Evolutionary conservation across 2,329 filamentous ascomycete species (phyloP), one percentile per base, ranked within the genome.

Genomic region (Magnaporthiopsis incrustans): DNA sequence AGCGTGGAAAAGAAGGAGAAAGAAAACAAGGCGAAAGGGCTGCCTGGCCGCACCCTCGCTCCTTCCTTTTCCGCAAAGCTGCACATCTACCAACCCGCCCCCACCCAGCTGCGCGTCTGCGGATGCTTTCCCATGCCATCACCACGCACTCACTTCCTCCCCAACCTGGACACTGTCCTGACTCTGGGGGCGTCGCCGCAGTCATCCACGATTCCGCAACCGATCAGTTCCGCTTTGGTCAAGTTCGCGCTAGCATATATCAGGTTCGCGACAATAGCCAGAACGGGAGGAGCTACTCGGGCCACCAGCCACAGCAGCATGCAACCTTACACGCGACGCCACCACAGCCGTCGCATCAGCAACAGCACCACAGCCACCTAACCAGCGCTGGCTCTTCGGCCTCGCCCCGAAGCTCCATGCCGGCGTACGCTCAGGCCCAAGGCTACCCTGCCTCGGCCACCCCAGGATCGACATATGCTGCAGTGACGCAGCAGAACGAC

Each of bases 161-260:
- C 44, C 7, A 53, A n/a, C 44, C 22, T 8, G 18, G 44, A 25
- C 44, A 53, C 22, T 22, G 8, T 53, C 44, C 44, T 53, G 44
- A 53, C 44, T n/a, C n/a, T 25, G 15, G 44, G 18, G 18, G 32
- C 63, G 60, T 61, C 33, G 33, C n/a, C 50, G 30, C 62, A 82
- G 79, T 79, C 30, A 79, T 82, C 61, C 74, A 78, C 62, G 74
- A 77, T 44, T 74, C 74, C 26, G 70, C 75, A 60, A 71, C 70
- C 35, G 65, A 70, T 59, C 73, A 74, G 64, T 78, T 81, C 69
- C 75, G 77, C 50, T 79, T 81, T 63, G 73, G 78, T 22, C 77
- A 81, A 65, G 73, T 82, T 56, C 75, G 76, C 26, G 73, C 77
- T 63, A 80, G 78, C 69, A 75, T 81, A 30, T 26, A 61, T 8